Evolutionary conservation across 2,329 filamentous ascomycete genomes (phyloP).

Genomic region (Tolypocladium tundrense): DNA sequence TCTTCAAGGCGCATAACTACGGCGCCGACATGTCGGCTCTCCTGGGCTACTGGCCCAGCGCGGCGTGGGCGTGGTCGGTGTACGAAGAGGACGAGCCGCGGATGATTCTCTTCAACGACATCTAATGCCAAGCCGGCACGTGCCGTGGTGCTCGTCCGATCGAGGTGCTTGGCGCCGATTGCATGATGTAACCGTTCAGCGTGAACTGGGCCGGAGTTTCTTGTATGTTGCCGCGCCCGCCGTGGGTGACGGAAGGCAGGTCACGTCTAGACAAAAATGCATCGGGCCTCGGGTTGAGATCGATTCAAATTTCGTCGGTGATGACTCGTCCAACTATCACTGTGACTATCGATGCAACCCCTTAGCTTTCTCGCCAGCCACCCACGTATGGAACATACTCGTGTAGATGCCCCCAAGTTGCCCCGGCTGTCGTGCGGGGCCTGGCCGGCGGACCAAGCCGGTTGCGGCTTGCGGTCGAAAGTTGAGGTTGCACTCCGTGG

Average conservation of each 20-base stretch:
- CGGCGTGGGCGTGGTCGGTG: constrained; percentile 28
- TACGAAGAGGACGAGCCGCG: constrained; percentile 20
- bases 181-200: background rate
- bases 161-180: background rate
- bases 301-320: background rate
- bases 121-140: constrained; percentile 9
- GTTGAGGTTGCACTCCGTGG: background rate
- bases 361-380: background rate
- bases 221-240: background rate
- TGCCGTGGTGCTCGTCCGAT: background rate
- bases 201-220: background rate
- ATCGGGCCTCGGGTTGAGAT: background rate
- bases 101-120: constrained; percentile 26
- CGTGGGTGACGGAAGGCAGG: background rate
- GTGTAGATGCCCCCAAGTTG: background rate
- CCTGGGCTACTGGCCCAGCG: constrained; percentile 24
- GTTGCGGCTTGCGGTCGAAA: background rate
- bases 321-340: background rate
- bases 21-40: constrained; percentile 18
- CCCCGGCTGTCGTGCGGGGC: background rate
- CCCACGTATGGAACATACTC: background rate
- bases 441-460: background rate
- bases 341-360: background rate
- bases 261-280: background rate
- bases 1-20: constrained; percentile 28